Base-by-base conservation (phyloP, 1,284 basidiomycete genomes). In the Boletus sp. region DNA sequence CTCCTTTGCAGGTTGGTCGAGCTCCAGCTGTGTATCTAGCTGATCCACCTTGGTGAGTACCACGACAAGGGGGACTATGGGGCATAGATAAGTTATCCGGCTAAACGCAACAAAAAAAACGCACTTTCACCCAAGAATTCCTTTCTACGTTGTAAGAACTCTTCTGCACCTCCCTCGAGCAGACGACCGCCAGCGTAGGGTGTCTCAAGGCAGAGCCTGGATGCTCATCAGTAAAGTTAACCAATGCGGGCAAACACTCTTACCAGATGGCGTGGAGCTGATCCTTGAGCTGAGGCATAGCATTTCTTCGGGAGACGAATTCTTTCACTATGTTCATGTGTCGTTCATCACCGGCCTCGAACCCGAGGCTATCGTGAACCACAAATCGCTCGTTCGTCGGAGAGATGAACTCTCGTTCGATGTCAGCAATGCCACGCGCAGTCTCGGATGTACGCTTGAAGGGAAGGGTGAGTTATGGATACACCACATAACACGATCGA, bases 191-290 rank as follows among this genome's bases (percentile, higher is more conserved):
- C 44, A 5, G 53, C 39, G 13, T 45, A 49, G 1, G 56, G 56
- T 34, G 38, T 43, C 14, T 45, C 52, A 2, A 57, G 26, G 20
- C 56, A 57, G 6, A 57, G 37, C 55, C 58, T 57, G 16, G 5
- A 23, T 22, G 8, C 12, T 12, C 4, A 1, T 55, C 14, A 50
- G 26, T 5, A 0, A 17, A 4, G 13, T n/a, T 2, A 3, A 44
- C 22, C 4, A 3, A 30, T 19, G 3, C 4, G 2, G 23, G 7
- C 4, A n/a, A 14, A 12, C 5, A 0, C 14, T 19, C 49, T 32
- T 30, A 58, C 56, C 58, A 57, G 33, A 60, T n/a, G 0, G 48
- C 56, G 9, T 60, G 58, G 29, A 60, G 35, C 10, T 33, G 44
- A 41, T 60, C 48, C 25, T 55, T 39, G 10, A 46, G 33, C 6